These are phyloP conservation scores for Gnomoniopsis sp. DNA, from an alignment of 2,329 filamentous ascomycete genomes.

Conservation along the genomic window DNA sequence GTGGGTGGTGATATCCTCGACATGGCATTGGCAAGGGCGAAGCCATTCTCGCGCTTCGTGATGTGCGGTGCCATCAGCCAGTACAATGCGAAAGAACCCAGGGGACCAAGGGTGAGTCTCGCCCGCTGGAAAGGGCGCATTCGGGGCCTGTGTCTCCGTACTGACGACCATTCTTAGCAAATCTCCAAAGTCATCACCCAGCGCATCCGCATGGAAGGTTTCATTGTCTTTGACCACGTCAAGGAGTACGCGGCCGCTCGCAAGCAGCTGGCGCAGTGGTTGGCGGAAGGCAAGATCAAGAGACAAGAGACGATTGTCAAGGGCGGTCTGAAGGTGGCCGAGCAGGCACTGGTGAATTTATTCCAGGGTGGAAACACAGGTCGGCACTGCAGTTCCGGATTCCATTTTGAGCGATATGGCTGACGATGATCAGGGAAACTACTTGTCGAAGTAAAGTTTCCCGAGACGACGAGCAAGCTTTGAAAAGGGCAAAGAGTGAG, in stretches of 20 bases:
- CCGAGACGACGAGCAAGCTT: constrained; percentile 14
- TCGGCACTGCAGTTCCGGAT: constrained; percentile 14
- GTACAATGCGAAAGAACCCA: constrained; percentile 16
- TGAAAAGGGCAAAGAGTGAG: background rate
- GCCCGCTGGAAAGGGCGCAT: background rate
- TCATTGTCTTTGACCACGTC: constrained; percentile 68
- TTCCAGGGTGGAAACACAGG: constrained; percentile 70
- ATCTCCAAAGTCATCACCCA: constrained; percentile 18
- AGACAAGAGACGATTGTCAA: constrained; percentile 67
- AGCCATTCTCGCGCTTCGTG: constrained; percentile 60
- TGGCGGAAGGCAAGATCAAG: constrained; percentile 69
- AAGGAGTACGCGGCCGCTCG: constrained; percentile 55
- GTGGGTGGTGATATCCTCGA: constrained; percentile 71
- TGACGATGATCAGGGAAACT: constrained; percentile 38
- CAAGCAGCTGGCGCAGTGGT: constrained; percentile 62
- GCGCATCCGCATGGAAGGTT: constrained; percentile 55
- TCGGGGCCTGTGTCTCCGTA: background rate
- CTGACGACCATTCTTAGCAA: constrained; percentile 4
- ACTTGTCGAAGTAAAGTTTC: constrained; percentile 49
- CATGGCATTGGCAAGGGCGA: constrained; percentile 59
- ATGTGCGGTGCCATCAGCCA: constrained; percentile 55
- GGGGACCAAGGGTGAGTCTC: constrained; percentile 9
- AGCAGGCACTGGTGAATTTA: constrained; percentile 59
- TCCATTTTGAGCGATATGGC: background rate
- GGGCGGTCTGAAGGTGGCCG: constrained; percentile 62